A percentile compares a stretch with the other conserved stretches of the same genome.
Evolutionary conservation across 2,329 filamentous ascomycete genomes (phyloP).

Genomic region (Verticillium dahliae): DNA sequence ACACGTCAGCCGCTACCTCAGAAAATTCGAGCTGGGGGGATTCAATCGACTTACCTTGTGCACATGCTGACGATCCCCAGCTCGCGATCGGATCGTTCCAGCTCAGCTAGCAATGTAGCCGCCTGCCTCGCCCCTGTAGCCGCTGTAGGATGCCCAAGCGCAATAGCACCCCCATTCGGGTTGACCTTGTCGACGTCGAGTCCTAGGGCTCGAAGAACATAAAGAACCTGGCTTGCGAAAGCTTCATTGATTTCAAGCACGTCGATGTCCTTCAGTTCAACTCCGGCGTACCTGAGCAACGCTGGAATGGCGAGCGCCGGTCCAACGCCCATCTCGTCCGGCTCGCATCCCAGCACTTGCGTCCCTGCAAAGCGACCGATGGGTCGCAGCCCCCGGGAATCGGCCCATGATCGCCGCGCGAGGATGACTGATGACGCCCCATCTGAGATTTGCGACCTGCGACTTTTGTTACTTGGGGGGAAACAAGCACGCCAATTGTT

Average conservation of each 20-base stretch:
- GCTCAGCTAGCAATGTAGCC: not conserved
- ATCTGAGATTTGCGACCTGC: slow-evolving; percentile 51
- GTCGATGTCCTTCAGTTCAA: not conserved
- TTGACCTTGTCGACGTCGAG: slow-evolving; percentile 26
- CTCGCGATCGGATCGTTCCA: not conserved
- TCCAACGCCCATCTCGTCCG: slow-evolving; percentile 58
- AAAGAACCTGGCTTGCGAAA: not conserved
- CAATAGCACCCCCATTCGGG: slow-evolving; percentile 2
- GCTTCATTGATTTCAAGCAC: not conserved
- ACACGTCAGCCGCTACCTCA: no score
- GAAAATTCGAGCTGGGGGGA: no score
- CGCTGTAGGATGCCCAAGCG: not conserved
- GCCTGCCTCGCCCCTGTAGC: not conserved
- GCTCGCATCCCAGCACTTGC: slow-evolving; percentile 54
- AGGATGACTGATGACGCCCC: slow-evolving; percentile 57
- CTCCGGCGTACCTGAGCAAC: not conserved
- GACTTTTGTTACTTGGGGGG: not conserved
- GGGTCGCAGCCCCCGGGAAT: slow-evolving; percentile 52
- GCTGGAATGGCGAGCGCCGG: not conserved
- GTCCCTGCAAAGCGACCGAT: slow-evolving; percentile 61
- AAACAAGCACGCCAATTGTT: no score
- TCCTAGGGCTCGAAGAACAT: not conserved
- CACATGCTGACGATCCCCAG: slow-evolving; percentile 1
- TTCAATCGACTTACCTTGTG: not conserved
- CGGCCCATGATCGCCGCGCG: slow-evolving; percentile 57